phyloP scores from a whole-genome alignment of 257 asterid species.

The Solanum appendiculatum region DNA sequence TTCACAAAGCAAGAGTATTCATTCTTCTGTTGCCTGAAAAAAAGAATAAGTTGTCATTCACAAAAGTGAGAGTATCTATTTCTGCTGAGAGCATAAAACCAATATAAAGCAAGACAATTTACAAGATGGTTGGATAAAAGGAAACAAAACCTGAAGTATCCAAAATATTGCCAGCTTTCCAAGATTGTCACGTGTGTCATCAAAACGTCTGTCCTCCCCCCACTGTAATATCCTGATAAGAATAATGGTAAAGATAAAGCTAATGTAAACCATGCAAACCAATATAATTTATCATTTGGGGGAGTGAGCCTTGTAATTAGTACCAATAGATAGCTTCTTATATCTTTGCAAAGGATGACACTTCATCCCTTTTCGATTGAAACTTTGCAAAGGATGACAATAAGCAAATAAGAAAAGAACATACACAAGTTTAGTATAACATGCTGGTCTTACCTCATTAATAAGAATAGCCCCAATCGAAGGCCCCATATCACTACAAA shows the following conservation, averaged over 20 bases:
- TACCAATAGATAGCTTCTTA: not conserved
- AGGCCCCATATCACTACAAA: conserved; percentile 86
- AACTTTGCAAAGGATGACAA: not conserved
- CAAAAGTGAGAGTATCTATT: not conserved
- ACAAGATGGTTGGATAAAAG: not conserved
- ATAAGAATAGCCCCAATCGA: conserved; percentile 68
- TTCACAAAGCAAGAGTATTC: not conserved
- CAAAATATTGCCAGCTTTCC: conserved; percentile 78
- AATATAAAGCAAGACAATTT: not conserved
- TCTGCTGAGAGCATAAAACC: not conserved
- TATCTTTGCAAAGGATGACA: not conserved
- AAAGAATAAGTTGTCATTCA: not conserved
- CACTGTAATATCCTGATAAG: conserved; percentile 63
- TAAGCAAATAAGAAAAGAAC: not conserved
- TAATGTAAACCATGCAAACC: not conserved
- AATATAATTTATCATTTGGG: not conserved
- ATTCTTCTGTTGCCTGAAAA: conserved; percentile 38
- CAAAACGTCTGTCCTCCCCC: conserved; percentile 98
- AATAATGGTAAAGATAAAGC: not conserved
- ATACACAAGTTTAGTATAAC: not conserved
- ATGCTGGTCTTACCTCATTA: conserved; percentile 53
- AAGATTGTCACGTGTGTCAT: conserved; percentile 68
- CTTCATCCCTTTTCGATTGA: not conserved
- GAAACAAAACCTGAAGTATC: conserved; percentile 60
- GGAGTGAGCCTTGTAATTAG: not conserved